These are phyloP conservation scores for Tolypocladium inflatum DNA, from an alignment of 2,329 filamentous ascomycete genomes.

Conservation along the genomic window DNA sequence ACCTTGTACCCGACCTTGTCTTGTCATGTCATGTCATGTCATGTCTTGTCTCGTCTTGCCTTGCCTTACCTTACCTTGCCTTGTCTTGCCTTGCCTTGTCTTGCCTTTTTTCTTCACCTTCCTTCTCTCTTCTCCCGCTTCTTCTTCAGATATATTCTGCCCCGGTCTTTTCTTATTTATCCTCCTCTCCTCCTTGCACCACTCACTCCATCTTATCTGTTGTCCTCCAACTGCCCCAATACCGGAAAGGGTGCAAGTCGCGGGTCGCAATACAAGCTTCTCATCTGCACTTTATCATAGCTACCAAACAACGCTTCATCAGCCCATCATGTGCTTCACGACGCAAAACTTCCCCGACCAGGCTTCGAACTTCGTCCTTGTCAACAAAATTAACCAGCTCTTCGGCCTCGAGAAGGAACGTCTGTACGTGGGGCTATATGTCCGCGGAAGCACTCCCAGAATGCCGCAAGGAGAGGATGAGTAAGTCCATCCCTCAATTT, in stretches of 20 bases:
- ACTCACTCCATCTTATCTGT: neutral
- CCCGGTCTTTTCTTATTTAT: neutral
- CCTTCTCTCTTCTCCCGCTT: neutral
- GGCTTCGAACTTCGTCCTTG: slow-evolving; percentile 1
- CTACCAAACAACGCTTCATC: neutral
- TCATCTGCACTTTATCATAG: neutral
- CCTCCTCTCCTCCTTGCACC: neutral
- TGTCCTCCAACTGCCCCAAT: neutral
- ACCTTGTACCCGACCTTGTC: neutral
- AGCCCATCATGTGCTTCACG: slow-evolving; percentile 1
- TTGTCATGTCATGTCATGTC: too few species aligned
- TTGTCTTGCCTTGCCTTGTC: neutral
- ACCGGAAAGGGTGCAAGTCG: too few species aligned
- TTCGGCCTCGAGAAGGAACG: slow-evolving; percentile 9
- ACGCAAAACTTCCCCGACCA: slow-evolving; percentile 1
- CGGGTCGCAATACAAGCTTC: too few species aligned
- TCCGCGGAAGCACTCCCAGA: slow-evolving; percentile 3
- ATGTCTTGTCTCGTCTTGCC: neutral
- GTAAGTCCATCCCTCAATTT: neutral
- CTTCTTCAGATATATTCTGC: neutral
- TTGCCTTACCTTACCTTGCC: neutral
- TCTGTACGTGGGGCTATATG: slow-evolving; percentile 9
- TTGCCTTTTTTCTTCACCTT: neutral
- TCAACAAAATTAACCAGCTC: neutral
- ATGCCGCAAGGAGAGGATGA: slow-evolving; percentile 8